These are phyloP conservation scores for Globisporangium alternatum DNA, from an alignment of 352 stramenopile species.

Conservation along the genomic window DNA sequence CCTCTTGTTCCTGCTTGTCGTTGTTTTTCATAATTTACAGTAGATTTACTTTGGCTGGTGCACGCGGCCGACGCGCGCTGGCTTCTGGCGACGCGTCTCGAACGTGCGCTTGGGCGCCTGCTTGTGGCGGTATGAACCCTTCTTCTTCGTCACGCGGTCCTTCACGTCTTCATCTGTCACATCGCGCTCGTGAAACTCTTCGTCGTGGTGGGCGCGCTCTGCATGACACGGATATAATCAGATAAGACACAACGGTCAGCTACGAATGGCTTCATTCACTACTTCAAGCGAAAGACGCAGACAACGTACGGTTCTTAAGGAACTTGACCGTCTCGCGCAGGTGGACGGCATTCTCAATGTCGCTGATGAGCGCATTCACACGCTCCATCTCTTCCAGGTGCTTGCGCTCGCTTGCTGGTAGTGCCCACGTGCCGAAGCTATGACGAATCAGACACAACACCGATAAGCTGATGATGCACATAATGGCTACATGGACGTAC, in stretches of 20 bases:
- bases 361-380: conserved; percentile 66
- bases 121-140: conserved; percentile 39
- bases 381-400: conserved; percentile 75
- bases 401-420: conserved; percentile 52
- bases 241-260: background rate
- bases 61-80: conserved; percentile 54
- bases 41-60: conserved; percentile 60
- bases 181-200: conserved; percentile 58
- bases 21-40: conserved; percentile 10
- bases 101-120: conserved; percentile 40
- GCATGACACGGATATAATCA: background rate
- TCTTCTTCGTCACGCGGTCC: conserved; percentile 40
- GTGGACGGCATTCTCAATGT: conserved; percentile 68
- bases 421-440: conserved; percentile 28
- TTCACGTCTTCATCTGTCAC: conserved; percentile 55
- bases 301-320: conserved; percentile 45
- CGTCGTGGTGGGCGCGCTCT: conserved; percentile 53
- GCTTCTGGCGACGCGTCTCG: conserved; percentile 45
- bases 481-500: background rate
- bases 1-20: background rate
- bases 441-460: background rate
- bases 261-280: background rate
- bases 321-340: conserved; percentile 56
- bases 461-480: background rate
- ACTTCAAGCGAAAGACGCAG: background rate